Percentiles rank a stretch among this genome's conserved stretches.
These are phyloP conservation scores for Pseudogymnoascus sp. DNA, from an alignment of 2,329 filamentous ascomycete species.

Conservation along the genomic window DNA sequence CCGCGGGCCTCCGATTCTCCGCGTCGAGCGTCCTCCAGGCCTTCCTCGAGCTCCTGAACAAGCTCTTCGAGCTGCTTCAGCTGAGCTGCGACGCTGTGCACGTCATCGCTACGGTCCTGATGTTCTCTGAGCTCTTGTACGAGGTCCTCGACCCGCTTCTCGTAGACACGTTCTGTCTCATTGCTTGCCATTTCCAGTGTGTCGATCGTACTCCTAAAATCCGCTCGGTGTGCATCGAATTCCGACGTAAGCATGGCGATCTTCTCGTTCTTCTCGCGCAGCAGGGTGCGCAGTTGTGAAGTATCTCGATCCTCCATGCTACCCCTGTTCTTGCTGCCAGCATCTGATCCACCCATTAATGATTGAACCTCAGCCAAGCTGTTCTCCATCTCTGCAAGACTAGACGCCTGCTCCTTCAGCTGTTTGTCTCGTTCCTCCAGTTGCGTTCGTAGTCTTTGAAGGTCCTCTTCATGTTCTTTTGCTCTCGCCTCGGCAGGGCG, in stretches of 20 bases:
- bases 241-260: constrained; percentile 87
- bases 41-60: constrained; percentile 93
- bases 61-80: constrained; percentile 93
- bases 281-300: constrained; percentile 65
- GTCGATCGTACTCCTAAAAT: constrained; percentile 95
- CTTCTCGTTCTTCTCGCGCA: constrained; percentile 94
- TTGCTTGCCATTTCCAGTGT: constrained; percentile 91
- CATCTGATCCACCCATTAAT: constrained; percentile 52
- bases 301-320: constrained; percentile 62
- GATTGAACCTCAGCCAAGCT: constrained; percentile 73
- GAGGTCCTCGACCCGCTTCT: constrained; percentile 80
- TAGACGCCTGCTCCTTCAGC: constrained; percentile 76
- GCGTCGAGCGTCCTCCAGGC: constrained; percentile 83
- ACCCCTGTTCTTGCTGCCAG: constrained; percentile 38
- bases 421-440: constrained; percentile 79
- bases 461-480: constrained; percentile 55
- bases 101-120: constrained; percentile 75
- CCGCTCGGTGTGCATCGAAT: constrained; percentile 88
- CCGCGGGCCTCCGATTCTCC: constrained; percentile 93
- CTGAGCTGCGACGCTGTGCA: constrained; percentile 82
- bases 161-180: constrained; percentile 92
- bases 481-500: constrained; percentile 34
- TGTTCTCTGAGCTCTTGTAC: constrained; percentile 75
- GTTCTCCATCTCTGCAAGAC: constrained; percentile 80
- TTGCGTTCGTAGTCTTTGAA: constrained; percentile 62